A percentile compares a stretch with the other conserved stretches of the same genome.
phyloP scores from a whole-genome alignment of 805 yeast species.

The Metschnikowia lachancei region DNA sequence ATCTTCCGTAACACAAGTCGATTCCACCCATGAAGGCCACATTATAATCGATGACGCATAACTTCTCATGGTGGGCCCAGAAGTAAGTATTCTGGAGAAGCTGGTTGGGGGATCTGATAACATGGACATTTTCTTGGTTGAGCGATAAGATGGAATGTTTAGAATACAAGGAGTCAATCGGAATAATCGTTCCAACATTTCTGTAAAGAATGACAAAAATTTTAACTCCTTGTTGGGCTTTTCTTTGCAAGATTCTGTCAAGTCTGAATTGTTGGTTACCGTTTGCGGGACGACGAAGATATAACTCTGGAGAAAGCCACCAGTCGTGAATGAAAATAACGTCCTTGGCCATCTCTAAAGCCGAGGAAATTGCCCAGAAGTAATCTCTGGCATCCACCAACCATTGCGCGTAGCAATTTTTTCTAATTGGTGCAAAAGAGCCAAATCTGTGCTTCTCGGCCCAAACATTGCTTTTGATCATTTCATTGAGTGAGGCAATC shows the following conservation, averaged over 20 bases:
- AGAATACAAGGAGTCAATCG: slow-evolving; percentile 91
- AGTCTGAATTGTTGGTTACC: slow-evolving; percentile 93
- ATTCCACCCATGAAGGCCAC: slow-evolving; percentile 93
- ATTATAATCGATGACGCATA: slow-evolving; percentile 81
- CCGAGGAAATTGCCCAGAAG: slow-evolving; percentile 93
- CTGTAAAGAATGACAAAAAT: slow-evolving; percentile 88
- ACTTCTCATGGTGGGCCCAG: slow-evolving; percentile 99
- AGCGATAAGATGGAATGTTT: slow-evolving; percentile 87
- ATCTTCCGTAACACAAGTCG: slow-evolving; percentile 93
- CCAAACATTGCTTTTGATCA: slow-evolving; percentile 73
- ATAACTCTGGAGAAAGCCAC: slow-evolving; percentile 97
- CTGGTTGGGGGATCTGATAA: slow-evolving; percentile 93
- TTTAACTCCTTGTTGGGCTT: slow-evolving; percentile 93
- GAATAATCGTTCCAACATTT: slow-evolving; percentile 89
- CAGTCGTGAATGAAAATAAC: slow-evolving; percentile 94
- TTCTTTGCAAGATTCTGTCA: slow-evolving; percentile 81
- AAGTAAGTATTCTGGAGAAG: slow-evolving; percentile 87
- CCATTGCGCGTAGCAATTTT: slow-evolving; percentile 89
- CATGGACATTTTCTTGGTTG: slow-evolving; percentile 78
- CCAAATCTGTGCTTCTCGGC: slow-evolving; percentile 69
- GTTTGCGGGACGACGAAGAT: slow-evolving; percentile 88
- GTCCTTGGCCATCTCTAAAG: slow-evolving; percentile 89
- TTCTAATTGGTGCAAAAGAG: slow-evolving; percentile 89
- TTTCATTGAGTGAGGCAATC: slow-evolving; percentile 68
- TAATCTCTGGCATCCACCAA: slow-evolving; percentile 96